Conservation (phyloP, 2,329 filamentous ascomycete genomes). For the Penicillium sclerotiorum region DNA sequence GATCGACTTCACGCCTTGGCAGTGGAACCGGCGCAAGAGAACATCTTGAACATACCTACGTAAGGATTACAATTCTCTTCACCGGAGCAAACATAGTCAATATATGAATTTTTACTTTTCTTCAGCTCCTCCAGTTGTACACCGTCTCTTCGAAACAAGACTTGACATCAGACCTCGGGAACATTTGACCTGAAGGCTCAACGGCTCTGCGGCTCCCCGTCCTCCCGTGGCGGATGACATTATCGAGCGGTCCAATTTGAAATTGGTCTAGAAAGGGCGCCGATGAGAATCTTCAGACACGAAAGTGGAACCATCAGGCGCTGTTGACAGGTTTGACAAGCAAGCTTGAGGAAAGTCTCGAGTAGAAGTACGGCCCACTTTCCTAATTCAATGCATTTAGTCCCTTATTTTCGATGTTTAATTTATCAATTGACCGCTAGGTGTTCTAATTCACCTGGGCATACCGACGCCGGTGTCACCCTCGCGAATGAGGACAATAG, state of each 20-base stretch:
- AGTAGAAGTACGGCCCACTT: too few species aligned
- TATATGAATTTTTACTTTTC: background rate
- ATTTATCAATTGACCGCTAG: too few species aligned
- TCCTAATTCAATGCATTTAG: too few species aligned
- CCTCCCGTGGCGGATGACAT: background rate
- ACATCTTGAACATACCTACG: slow-evolving; percentile 40
- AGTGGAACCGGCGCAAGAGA: slow-evolving; percentile 44
- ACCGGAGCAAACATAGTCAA: slow-evolving; percentile 11
- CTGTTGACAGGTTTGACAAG: background rate
- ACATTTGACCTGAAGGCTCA: background rate
- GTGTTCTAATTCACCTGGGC: too few species aligned
- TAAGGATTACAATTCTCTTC: background rate
- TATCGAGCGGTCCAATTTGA: background rate
- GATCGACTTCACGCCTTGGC: slow-evolving; percentile 12
- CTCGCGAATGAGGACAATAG: background rate
- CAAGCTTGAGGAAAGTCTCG: too few species aligned
- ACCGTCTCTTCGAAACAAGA: background rate
- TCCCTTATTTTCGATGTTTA: too few species aligned
- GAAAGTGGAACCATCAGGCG: background rate
- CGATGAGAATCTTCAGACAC: background rate
- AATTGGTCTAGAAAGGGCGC: slow-evolving; percentile 3
- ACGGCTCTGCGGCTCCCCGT: slow-evolving; percentile 1
- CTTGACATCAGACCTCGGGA: background rate
- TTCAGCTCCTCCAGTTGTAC: background rate
- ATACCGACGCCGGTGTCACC: too few species aligned